phyloP scores from a whole-genome alignment of 2,329 filamentous ascomycete genomes.

The Fusarium coffeatum region DNA sequence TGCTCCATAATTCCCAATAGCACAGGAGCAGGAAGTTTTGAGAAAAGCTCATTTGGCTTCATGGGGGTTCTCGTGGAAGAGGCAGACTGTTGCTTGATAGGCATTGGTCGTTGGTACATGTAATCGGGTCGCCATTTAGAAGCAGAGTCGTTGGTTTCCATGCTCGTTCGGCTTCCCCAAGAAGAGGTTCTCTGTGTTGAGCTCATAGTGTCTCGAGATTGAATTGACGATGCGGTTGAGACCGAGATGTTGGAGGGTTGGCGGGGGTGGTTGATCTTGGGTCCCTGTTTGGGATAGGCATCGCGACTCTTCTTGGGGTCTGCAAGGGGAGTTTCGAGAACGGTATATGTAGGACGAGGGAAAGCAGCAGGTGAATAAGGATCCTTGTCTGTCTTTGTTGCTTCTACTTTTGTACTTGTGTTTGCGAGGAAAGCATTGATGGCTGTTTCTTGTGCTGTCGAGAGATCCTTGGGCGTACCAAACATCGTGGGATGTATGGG shows the following conservation, averaged over 20 bases:
- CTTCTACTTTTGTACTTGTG: conserved; percentile 4
- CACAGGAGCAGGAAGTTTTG: conserved; percentile 68
- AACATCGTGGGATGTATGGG: conserved; percentile 40
- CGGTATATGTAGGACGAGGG: conserved; percentile 50
- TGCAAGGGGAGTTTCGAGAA: conserved; percentile 46
- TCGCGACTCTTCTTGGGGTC: conserved; percentile 40
- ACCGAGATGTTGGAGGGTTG: conserved; percentile 51
- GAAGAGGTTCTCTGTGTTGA: conserved; percentile 47
- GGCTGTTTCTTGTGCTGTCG: conserved; percentile 34
- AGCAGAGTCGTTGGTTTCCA: conserved; percentile 55
- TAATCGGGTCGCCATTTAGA: conserved; percentile 37
- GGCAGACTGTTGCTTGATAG: conserved; percentile 33
- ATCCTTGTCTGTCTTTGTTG: conserved; percentile 11
- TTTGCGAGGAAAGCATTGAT: conserved; percentile 34
- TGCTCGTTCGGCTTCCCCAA: conserved; percentile 54
- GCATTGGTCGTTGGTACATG: conserved; percentile 41
- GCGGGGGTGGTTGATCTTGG: conserved; percentile 52
- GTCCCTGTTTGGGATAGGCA: conserved; percentile 20
- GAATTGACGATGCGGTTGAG: conserved; percentile 43
- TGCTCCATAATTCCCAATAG: conserved; percentile 66
- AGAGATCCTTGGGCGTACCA: conserved; percentile 33
- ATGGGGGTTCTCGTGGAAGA: conserved; percentile 42
- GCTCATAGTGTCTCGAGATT: conserved; percentile 48
- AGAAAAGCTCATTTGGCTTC: conserved; percentile 64
- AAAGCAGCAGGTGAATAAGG: conserved; percentile 32